Conservation (phyloP, 2,329 filamentous ascomycete genomes). For the Pseudopithomyces chartarum region DNA sequence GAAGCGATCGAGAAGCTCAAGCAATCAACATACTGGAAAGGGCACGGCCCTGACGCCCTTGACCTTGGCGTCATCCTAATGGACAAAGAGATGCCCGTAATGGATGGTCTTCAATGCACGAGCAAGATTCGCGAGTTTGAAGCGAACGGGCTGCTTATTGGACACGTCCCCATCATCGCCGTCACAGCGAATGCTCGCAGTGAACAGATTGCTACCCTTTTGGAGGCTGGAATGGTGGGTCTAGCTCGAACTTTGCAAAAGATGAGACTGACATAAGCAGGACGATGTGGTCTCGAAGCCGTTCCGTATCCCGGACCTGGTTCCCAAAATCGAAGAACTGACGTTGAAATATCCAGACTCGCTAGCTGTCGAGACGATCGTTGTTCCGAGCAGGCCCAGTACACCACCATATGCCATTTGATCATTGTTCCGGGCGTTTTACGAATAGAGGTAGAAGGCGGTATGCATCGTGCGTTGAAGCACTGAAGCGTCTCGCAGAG, state of each 20-base stretch:
- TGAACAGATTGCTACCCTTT: slow-evolving; percentile 47
- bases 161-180: slow-evolving; percentile 48
- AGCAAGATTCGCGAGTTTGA: slow-evolving; percentile 45
- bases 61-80: slow-evolving; percentile 43
- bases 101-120: slow-evolving; percentile 48
- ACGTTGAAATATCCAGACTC: slow-evolving; percentile 28
- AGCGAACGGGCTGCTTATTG: slow-evolving; percentile 34
- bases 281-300: slow-evolving; percentile 58
- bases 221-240: slow-evolving; percentile 45
- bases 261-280: slow-evolving; percentile 23
- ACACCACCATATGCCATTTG: slow-evolving; percentile 14
- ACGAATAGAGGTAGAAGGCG: background rate
- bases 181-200: slow-evolving; percentile 49
- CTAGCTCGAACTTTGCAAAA: background rate
- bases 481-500: background rate
- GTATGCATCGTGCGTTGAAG: background rate
- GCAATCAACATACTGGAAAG: slow-evolving; percentile 49
- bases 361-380: background rate
- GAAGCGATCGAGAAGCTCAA: slow-evolving; percentile 53
- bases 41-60: slow-evolving; percentile 25
- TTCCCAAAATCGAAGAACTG: slow-evolving; percentile 58
- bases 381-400: slow-evolving; percentile 7
- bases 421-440: background rate
- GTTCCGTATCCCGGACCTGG: slow-evolving; percentile 55
- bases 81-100: slow-evolving; percentile 50